Evolutionary conservation across 1,284 basidiomycete genomes (phyloP).

Genomic region (Mycosarcoma maydis): DNA sequence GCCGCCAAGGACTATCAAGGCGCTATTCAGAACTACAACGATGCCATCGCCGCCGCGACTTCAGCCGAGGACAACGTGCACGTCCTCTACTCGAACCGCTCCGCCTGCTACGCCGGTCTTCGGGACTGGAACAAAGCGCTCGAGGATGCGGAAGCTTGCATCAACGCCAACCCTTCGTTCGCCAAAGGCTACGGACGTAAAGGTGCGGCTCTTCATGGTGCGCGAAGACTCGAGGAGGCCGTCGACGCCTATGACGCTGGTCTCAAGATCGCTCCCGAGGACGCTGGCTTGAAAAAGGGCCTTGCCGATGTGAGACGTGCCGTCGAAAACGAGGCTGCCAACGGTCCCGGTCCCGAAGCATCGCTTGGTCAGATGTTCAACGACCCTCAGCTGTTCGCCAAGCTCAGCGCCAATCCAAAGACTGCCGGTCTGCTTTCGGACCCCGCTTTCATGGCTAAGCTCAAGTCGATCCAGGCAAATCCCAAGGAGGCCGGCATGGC

Average conservation of each 20-base stretch:
- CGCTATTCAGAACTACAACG: slow-evolving; percentile 62
- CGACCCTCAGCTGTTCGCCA: slow-evolving; percentile 83
- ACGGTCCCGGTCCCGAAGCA: slow-evolving; percentile 64
- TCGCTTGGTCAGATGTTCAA: slow-evolving; percentile 82
- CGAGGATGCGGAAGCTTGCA: slow-evolving; percentile 82
- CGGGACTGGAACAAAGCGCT: slow-evolving; percentile 81
- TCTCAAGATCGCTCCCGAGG: slow-evolving; percentile 79
- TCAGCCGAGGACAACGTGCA: slow-evolving; percentile 69
- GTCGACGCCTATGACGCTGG: slow-evolving; percentile 83
- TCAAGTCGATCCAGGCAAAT: slow-evolving; percentile 67
- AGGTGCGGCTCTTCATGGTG: slow-evolving; percentile 92
- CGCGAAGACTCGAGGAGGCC: slow-evolving; percentile 81
- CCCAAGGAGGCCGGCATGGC: slow-evolving; percentile 66
- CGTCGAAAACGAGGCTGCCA: slow-evolving; percentile 67
- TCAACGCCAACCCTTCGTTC: slow-evolving; percentile 83
- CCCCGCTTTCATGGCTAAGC: slow-evolving; percentile 71
- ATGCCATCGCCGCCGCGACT: slow-evolving; percentile 60
- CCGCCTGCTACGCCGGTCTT: slow-evolving; percentile 86
- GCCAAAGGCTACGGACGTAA: slow-evolving; percentile 91
- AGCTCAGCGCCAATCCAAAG: slow-evolving; percentile 86
- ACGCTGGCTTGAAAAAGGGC: slow-evolving; percentile 83
- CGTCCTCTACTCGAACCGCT: slow-evolving; percentile 92
- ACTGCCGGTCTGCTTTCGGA: slow-evolving; percentile 85
- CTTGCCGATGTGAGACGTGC: slow-evolving; percentile 71
- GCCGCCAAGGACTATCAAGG: slow-evolving; percentile 62